These are phyloP conservation scores for Neonectria magnoliae DNA, from an alignment of 2,329 filamentous ascomycete species.

Conservation along the genomic window DNA sequence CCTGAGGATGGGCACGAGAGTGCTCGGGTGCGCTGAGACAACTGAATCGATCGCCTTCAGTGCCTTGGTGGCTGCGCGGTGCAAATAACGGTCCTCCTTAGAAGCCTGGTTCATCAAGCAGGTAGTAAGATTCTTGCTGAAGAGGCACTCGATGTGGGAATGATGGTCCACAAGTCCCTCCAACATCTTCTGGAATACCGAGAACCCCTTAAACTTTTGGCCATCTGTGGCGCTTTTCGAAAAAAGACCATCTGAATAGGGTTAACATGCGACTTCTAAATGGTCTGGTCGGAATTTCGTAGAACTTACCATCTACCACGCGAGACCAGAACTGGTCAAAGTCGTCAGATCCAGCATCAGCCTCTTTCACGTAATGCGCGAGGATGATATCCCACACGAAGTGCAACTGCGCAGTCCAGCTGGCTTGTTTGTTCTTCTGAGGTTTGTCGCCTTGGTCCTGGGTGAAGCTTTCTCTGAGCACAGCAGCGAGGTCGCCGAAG, in stretches of 20 bases:
- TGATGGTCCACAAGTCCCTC: constrained; percentile 59
- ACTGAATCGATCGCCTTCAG: constrained; percentile 76
- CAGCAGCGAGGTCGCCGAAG: constrained; percentile 73
- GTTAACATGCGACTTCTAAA: constrained; percentile 34
- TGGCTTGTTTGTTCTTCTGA: constrained; percentile 69
- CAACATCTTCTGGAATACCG: constrained; percentile 83
- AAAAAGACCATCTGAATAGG: constrained; percentile 77
- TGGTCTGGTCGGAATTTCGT: background rate
- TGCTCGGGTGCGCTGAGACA: constrained; percentile 68
- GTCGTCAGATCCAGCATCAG: constrained; percentile 51
- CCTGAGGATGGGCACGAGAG: constrained; percentile 69
- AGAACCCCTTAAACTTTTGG: constrained; percentile 91
- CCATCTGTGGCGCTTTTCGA: constrained; percentile 83
- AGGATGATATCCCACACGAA: constrained; percentile 90
- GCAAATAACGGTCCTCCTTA: constrained; percentile 79
- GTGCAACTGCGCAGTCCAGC: constrained; percentile 82
- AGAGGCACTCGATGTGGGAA: constrained; percentile 66
- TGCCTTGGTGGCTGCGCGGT: constrained; percentile 80
- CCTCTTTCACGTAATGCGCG: constrained; percentile 57
- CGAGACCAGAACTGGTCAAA: constrained; percentile 87
- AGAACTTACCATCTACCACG: constrained; percentile 80
- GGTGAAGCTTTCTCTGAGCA: constrained; percentile 78
- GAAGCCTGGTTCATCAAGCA: constrained; percentile 86
- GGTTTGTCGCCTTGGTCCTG: constrained; percentile 56
- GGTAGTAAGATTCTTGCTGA: constrained; percentile 84